These are phyloP conservation scores for Verticillium tricorpus DNA, from an alignment of 2,329 filamentous ascomycete species.

Conservation along the genomic window DNA sequence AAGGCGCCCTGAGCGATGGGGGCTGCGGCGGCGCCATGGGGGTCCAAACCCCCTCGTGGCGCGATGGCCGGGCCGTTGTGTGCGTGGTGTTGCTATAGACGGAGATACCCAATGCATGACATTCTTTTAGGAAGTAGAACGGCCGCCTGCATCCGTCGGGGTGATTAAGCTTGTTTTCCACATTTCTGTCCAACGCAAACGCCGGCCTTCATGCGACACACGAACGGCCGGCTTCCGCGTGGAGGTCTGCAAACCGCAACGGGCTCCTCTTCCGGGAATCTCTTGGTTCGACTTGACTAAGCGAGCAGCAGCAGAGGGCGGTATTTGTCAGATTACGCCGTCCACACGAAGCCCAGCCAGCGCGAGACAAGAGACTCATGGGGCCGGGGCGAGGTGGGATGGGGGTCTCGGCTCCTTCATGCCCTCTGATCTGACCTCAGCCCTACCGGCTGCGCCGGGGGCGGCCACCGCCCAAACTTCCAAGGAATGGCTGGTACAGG, in stretches of 20 bases:
- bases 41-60: background rate
- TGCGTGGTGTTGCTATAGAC: background rate
- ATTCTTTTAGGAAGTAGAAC: background rate
- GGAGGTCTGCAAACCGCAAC: too few species aligned
- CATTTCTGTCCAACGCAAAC: background rate
- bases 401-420: background rate
- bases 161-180: background rate
- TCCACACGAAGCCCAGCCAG: background rate
- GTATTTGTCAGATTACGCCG: too few species aligned
- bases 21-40: too few species aligned
- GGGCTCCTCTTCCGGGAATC: too few species aligned
- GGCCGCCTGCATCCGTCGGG: background rate
- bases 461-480: background rate
- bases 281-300: too few species aligned
- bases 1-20: constrained; percentile 5
- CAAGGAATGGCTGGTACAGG: background rate
- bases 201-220: too few species aligned
- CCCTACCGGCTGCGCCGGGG: background rate
- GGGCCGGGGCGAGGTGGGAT: background rate
- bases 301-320: too few species aligned
- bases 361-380: background rate
- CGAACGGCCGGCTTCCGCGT: too few species aligned
- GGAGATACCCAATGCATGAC: background rate
- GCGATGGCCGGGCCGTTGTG: background rate
- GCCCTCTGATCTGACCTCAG: background rate